phyloP scores from a whole-genome alignment of 2,329 filamentous ascomycete species.

The Diplodia scrobiculata region DNA sequence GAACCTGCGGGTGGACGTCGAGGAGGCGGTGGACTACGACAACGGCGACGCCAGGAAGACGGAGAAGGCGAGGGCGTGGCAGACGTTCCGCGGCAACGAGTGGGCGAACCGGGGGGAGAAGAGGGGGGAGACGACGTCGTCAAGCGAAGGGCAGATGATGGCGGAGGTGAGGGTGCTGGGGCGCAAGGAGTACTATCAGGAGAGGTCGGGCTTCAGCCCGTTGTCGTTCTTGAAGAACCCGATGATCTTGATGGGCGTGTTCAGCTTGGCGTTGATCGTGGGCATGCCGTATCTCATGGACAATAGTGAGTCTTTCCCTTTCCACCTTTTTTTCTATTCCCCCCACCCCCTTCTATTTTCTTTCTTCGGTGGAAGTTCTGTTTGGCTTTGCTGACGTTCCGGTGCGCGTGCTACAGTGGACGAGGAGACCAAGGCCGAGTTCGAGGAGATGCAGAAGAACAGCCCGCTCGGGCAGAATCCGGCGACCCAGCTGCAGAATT shows the following conservation, averaged over 20 bases:
- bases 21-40: slow-evolving; percentile 36
- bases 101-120: slow-evolving; percentile 82
- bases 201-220: slow-evolving; percentile 67
- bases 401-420: slow-evolving; percentile 67
- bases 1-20: slow-evolving; percentile 77
- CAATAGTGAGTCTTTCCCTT: slow-evolving; percentile 70
- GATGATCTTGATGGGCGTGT: slow-evolving; percentile 90
- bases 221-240: slow-evolving; percentile 85
- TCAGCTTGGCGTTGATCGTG: slow-evolving; percentile 80
- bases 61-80: slow-evolving; percentile 67
- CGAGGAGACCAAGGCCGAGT: slow-evolving; percentile 90
- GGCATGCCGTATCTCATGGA: slow-evolving; percentile 95
- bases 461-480: slow-evolving; percentile 61
- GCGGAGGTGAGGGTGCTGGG: slow-evolving; percentile 63
- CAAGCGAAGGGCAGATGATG: slow-evolving; percentile 39
- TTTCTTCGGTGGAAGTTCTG: neutral
- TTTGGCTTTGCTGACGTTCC: neutral
- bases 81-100: slow-evolving; percentile 85
- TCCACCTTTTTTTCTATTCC: slow-evolving; percentile 44
- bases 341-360: neutral
- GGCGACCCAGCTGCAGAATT: slow-evolving; percentile 61
- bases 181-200: slow-evolving; percentile 73
- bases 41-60: slow-evolving; percentile 28
- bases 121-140: slow-evolving; percentile 44
- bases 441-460: slow-evolving; percentile 83